phyloP scores from a whole-genome alignment of 176 grass and related monocot species.

The Neostapfia colusana region DNA sequence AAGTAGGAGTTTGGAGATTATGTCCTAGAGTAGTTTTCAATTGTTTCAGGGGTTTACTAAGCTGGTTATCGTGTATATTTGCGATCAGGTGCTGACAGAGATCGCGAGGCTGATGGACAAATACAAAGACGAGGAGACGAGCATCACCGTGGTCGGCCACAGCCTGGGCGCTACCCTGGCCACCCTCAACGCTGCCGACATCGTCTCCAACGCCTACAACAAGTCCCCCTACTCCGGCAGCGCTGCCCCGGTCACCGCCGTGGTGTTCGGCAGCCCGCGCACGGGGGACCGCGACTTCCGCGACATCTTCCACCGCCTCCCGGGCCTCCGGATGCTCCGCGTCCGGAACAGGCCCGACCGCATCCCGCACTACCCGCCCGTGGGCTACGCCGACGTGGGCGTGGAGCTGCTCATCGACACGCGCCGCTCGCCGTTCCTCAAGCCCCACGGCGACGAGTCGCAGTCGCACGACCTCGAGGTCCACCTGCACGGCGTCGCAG shows the following conservation, averaged over 20 bases:
- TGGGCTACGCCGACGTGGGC: conserved; percentile 67
- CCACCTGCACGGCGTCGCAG: conserved; percentile 78
- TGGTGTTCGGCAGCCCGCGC: conserved; percentile 75
- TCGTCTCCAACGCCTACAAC: conserved; percentile 63
- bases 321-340: conserved; percentile 61
- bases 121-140: conserved; percentile 75
- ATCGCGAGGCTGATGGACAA: conserved; percentile 56
- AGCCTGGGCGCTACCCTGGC: conserved; percentile 82
- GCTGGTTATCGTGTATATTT: not conserved
- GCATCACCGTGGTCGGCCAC: conserved; percentile 82
- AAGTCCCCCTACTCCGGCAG: not conserved
- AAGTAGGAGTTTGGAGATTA: not conserved
- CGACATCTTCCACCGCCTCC: conserved; percentile 47
- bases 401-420: conserved; percentile 71
- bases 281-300: conserved; percentile 65
- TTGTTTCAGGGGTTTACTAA: not conserved
- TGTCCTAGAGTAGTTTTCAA: not conserved
- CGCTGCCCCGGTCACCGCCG: conserved; percentile 45
- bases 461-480: conserved; percentile 80
- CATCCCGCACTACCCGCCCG: conserved; percentile 61
- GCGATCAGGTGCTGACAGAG: conserved; percentile 65
- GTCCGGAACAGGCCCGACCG: conserved; percentile 62
- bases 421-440: conserved; percentile 66
- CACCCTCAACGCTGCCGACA: conserved; percentile 71
- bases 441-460: conserved; percentile 51